These are phyloP conservation scores for Gynochthodes officinalis DNA, from an alignment of 257 asterid genomes.

Conservation along the genomic window DNA sequence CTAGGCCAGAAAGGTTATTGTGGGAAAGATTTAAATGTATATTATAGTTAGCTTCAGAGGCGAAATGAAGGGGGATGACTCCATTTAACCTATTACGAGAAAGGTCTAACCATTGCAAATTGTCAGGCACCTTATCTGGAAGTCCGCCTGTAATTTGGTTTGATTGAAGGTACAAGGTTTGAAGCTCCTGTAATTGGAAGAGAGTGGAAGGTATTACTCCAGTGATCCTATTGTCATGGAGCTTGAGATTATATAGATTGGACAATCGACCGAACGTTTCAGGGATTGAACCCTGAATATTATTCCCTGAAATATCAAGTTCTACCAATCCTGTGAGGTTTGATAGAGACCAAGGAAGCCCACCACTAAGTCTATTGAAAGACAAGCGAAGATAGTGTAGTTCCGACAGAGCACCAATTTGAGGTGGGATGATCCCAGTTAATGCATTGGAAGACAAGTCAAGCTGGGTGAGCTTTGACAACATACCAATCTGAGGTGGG, in stretches of 20 bases:
- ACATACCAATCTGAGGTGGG: slow-evolving; percentile 8
- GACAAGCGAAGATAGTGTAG: not conserved
- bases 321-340: not conserved
- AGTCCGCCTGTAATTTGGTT: slow-evolving; percentile 1
- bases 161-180: not conserved
- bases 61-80: not conserved
- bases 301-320: not conserved
- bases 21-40: not conserved
- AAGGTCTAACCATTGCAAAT: not conserved
- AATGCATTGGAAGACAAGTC: no score
- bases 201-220: not conserved
- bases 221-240: not conserved
- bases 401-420: not conserved
- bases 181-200: not conserved
- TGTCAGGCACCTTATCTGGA: not conserved
- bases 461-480: no score
- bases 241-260: not conserved
- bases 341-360: not conserved
- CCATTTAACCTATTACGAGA: not conserved
- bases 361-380: not conserved
- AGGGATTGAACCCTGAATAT: not conserved
- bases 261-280: not conserved
- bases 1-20: not conserved
- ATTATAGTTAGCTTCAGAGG: not conserved
- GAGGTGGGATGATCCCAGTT: slow-evolving; percentile 2